Percentiles rank a stretch among this genome's conserved stretches.
These are phyloP conservation scores for Scolecobasidium constrictum DNA, from an alignment of 2,329 filamentous ascomycete genomes.

Conservation along the genomic window DNA sequence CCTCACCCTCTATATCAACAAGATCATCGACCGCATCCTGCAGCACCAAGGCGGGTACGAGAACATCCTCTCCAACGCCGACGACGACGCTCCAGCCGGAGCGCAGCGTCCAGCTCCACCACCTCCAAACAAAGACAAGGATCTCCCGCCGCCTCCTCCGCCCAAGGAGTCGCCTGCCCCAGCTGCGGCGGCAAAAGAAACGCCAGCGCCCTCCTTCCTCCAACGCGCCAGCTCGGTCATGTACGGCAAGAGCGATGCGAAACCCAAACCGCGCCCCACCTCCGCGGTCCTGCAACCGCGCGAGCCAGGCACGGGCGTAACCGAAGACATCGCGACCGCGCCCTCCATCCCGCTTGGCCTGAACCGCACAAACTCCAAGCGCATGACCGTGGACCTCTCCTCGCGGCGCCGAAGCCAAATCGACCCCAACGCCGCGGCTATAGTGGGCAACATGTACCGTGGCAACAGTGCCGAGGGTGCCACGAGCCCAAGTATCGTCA, in stretches of 20 bases:
- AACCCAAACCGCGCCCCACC: constrained; percentile 24
- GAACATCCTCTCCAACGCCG: constrained; percentile 76
- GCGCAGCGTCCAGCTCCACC: constrained; percentile 10
- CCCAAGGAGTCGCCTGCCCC: constrained; percentile 29
- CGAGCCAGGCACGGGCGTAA: constrained; percentile 21
- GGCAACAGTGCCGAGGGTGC: constrained; percentile 45
- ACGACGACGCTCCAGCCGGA: constrained; percentile 31
- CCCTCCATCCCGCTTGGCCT: constrained; percentile 72
- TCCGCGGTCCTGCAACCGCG: constrained; percentile 2
- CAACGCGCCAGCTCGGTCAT: constrained; percentile 50
- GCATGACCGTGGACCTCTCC: constrained; percentile 17
- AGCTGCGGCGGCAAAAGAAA: constrained; percentile 24
- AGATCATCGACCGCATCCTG: constrained; percentile 90
- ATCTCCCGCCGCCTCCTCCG: constrained; percentile 65
- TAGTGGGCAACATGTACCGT: constrained; percentile 82
- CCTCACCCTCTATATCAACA: constrained; percentile 94
- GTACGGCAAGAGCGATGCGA: constrained; percentile 21
- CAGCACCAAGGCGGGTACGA: constrained; percentile 86
- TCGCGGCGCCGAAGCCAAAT: not conserved
- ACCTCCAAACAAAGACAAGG: constrained; percentile 58
- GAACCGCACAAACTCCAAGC: constrained; percentile 42
- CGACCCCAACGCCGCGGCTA: constrained; percentile 49
- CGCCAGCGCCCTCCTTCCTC: constrained; percentile 39
- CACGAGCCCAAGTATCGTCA: constrained; percentile 35
- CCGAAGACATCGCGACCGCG: constrained; percentile 58